Evolutionary conservation across 768 basidiomycete species (phyloP), one percentile per base, ranked within the genome.

Genomic region (Phallus indusiatus): DNA sequence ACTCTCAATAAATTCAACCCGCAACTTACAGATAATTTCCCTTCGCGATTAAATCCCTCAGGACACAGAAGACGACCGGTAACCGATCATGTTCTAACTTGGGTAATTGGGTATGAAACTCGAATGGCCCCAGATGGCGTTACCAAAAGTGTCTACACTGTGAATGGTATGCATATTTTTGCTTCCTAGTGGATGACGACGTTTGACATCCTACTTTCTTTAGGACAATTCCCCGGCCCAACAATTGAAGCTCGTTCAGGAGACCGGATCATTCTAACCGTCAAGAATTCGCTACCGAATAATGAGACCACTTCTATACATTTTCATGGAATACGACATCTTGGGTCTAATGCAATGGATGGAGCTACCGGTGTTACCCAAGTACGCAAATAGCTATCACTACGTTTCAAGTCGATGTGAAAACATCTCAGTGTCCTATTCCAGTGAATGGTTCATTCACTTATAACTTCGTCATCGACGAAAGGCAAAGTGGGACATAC

Each of bases 211-310:
- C 9, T 18, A 5, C 8, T 53, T 20, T n/a, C 18, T 24, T 34
- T 36, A 60, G 59, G 53, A 21, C 21, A 48, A 35, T 60, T 64
- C 28, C 63, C 63, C 24, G 63, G 63, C 2, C 63, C 63, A 48
- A 64, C 63, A 20, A 62, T 64, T 50, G 63, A 64, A 53, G 53
- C 58, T n/a, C 20, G 63, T 12, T 52, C 61, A 8, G 63, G 63
- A 18, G 63, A 64, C 46, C 56, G 50, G 20, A 54, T 64, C 11
- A 49, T 50, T n/a, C 34, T 64, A 17, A 59, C 50, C 21, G 51
- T 64, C 11, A 22, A 35, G 21, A 64, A 64, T 54, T 35, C 60
- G 28, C 16, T 64, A 47, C 33, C 11, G 1, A 51, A 50, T 12
- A 37, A 16, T 12, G 60, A 55, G 33, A 50, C 61, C 10, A 57